Percentiles rank a stretch among this genome's conserved stretches.
Conservation (phyloP, 495 filamentous ascomycete genomes). For the Staphylotrichum tortipilum region DNA sequence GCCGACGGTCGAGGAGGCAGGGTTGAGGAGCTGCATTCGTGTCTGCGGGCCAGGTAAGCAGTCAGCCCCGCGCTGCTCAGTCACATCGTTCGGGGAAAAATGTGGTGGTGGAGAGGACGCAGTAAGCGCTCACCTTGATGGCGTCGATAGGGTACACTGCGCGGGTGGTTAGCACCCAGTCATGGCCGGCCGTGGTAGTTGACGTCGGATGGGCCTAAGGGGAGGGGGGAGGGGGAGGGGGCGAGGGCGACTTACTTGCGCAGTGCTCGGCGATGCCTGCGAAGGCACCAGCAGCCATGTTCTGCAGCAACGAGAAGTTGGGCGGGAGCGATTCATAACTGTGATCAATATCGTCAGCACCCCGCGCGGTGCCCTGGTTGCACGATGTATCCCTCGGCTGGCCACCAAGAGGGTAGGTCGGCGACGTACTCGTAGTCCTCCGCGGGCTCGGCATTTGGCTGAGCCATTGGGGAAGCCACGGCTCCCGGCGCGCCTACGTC, state of each 20-base stretch:
- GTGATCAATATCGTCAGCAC: slow-evolving; percentile 9
- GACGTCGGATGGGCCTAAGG: too few relatives aligned
- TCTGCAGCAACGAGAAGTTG: slow-evolving; percentile 54
- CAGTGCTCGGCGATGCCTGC: slow-evolving; percentile 69
- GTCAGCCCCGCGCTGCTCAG: slow-evolving; percentile 13
- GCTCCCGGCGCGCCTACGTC: slow-evolving; percentile 46
- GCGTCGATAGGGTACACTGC: slow-evolving; percentile 99
- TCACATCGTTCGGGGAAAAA: background rate
- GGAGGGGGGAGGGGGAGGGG: too few relatives aligned
- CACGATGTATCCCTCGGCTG: background rate
- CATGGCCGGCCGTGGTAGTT: too few relatives aligned
- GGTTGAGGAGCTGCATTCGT: slow-evolving; percentile 92
- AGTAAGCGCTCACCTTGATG: slow-evolving; percentile 66
- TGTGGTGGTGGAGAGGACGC: background rate
- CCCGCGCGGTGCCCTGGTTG: background rate
- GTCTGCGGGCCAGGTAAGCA: slow-evolving; percentile 51
- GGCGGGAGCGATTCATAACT: slow-evolving; percentile 54
- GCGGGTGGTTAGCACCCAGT: slow-evolving; percentile 36
- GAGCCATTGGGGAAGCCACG: slow-evolving; percentile 50
- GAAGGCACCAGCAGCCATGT: slow-evolving; percentile 92
- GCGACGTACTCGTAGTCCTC: slow-evolving; percentile 51
- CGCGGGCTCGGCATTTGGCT: slow-evolving; percentile 45
- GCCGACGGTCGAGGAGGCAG: slow-evolving; percentile 76
- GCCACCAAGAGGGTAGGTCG: background rate
- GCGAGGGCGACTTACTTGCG: slow-evolving; percentile 45